phyloP scores from a whole-genome alignment of 2,329 filamentous ascomycete species.

The Tolypocladium capitatum region DNA sequence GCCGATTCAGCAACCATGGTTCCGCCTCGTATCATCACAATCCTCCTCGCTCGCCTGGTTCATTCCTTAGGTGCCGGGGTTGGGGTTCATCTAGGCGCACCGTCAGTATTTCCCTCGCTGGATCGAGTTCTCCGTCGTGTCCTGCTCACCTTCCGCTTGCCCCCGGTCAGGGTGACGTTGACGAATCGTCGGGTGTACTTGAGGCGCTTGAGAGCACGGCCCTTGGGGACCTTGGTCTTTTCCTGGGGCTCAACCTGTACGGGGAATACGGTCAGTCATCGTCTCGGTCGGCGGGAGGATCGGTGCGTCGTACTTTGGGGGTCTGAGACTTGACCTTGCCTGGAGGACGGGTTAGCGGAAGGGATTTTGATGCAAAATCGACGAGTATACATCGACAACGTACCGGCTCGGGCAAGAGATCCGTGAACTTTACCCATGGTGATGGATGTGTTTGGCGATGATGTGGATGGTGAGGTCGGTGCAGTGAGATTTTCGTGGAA shows the following conservation, averaged over 20 bases:
- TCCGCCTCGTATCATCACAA: constrained; percentile 16
- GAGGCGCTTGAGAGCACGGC: constrained; percentile 93
- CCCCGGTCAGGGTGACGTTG: constrained; percentile 92
- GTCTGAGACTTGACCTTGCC: constrained; percentile 98
- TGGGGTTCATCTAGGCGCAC: constrained; percentile 66
- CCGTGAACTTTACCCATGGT: constrained; percentile 91
- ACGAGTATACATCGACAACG: constrained; percentile 10
- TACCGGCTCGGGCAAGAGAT: constrained; percentile 75
- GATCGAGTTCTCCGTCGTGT: neutral
- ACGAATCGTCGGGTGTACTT: constrained; percentile 96
- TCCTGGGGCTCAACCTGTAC: constrained; percentile 72
- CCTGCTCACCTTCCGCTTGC: constrained; percentile 83
- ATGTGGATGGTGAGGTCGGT: constrained; percentile 21
- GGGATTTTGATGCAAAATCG: constrained; percentile 13
- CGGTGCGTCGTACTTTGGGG: constrained; percentile 56
- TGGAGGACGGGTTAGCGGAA: constrained; percentile 43
- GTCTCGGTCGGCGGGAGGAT: constrained; percentile 9
- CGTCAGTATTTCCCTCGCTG: constrained; percentile 10
- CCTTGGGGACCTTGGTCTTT: constrained; percentile 96
- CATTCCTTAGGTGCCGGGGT: constrained; percentile 53
- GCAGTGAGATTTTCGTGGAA: constrained; percentile 21
- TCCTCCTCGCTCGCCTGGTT: constrained; percentile 12
- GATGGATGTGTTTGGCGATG: constrained; percentile 25
- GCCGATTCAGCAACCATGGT: constrained; percentile 18
- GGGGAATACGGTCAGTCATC: constrained; percentile 16